Conservation (phyloP, 2,329 filamentous ascomycete species). For the Ophiostoma ips region DNA sequence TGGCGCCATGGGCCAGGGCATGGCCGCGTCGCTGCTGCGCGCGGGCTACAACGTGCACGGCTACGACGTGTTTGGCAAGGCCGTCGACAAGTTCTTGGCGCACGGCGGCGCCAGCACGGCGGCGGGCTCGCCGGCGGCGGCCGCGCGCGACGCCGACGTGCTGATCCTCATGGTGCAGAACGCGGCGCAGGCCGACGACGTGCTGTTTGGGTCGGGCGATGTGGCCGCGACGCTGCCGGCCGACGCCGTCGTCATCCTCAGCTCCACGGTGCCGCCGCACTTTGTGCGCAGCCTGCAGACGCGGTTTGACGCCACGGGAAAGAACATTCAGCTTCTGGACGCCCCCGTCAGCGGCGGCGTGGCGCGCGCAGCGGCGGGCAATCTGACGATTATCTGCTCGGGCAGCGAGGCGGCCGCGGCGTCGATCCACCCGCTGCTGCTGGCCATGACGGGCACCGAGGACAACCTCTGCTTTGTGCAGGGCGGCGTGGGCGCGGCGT, state of each 20-base stretch:
- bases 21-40: constrained; percentile 22
- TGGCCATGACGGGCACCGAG: constrained; percentile 18
- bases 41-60: constrained; percentile 21
- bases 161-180: constrained; percentile 18
- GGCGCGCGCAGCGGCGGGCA: constrained; percentile 23
- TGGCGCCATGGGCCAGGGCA: constrained; percentile 26
- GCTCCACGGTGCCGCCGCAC: constrained; percentile 24
- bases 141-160: constrained; percentile 18
- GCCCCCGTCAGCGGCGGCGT: constrained; percentile 26
- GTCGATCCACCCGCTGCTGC: not conserved
- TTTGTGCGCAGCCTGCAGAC: constrained; percentile 15
- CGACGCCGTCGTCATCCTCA: constrained; percentile 21
- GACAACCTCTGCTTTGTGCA: constrained; percentile 30
- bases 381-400: constrained; percentile 24
- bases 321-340: constrained; percentile 21
- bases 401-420: constrained; percentile 26
- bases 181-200: constrained; percentile 3
- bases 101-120: constrained; percentile 15
- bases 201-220: constrained; percentile 3
- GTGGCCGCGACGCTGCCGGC: constrained; percentile 11
- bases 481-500: constrained; percentile 37
- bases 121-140: constrained; percentile 18
- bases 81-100: constrained; percentile 19
- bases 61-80: constrained; percentile 20
- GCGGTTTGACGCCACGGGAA: constrained; percentile 14